Percentiles rank a stretch among this genome's conserved stretches.
Evolutionary conservation across 345 rosid species (phyloP).

Genomic region (Cardamine occulta): DNA sequence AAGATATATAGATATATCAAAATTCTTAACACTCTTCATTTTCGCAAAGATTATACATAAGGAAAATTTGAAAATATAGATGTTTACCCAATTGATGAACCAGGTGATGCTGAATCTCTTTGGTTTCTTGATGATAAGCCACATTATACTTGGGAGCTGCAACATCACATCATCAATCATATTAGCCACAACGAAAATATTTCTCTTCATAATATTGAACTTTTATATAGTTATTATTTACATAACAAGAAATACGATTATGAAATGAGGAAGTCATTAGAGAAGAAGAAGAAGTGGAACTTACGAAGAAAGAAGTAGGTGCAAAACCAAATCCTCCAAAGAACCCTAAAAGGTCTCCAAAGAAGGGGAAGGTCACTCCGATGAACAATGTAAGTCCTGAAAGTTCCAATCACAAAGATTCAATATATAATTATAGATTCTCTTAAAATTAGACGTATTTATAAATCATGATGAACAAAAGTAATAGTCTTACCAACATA

Average conservation of each 20-base stretch:
- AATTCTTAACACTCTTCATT: conserved; percentile 5
- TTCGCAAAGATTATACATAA: neutral
- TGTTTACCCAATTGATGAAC: conserved; percentile 87
- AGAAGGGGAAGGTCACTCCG: conserved; percentile 92
- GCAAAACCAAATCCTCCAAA: conserved; percentile 98
- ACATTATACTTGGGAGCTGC: conserved; percentile 94
- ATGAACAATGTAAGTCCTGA: conserved; percentile 82
- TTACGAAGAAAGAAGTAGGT: conserved; percentile 90
- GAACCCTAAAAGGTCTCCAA: conserved; percentile 95
- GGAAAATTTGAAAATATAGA: neutral
- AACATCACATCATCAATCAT: neutral
- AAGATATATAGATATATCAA: neutral
- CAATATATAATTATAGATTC: neutral
- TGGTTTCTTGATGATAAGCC: conserved; percentile 93
- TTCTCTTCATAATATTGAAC: conserved; percentile 1
- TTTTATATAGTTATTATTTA: neutral
- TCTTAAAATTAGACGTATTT: neutral
- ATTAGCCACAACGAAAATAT: conserved; percentile 4
- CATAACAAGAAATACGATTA: too few relatives aligned
- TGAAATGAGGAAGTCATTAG: too few relatives aligned
- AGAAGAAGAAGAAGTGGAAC: conserved; percentile 32
- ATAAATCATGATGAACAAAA: neutral
- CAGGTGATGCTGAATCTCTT: conserved; percentile 67
- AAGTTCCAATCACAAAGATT: conserved; percentile 4
- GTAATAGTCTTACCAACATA: conserved; percentile 69